Evolutionary conservation across 495 filamentous ascomycete genomes (phyloP).

Genomic region (Amphirosellinia nigrospora): DNA sequence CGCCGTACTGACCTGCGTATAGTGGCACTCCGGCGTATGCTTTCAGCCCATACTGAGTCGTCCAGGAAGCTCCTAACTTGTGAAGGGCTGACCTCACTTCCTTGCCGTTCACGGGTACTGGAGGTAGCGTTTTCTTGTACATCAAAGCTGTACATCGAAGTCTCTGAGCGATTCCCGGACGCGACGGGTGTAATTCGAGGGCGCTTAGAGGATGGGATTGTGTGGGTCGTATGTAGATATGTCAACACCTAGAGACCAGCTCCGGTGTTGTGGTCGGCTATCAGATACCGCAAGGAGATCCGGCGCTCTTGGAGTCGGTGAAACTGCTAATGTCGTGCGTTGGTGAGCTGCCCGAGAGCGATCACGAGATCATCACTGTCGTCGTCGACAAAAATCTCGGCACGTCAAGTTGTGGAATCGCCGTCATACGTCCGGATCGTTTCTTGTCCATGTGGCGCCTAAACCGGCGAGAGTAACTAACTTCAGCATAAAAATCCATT

Average conservation of each 20-base stretch:
- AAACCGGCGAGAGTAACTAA: conserved; percentile 76
- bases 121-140: conserved; percentile 37
- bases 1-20: conserved; percentile 60
- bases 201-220: conserved; percentile 51
- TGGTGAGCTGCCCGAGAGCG: conserved; percentile 31
- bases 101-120: conserved; percentile 57
- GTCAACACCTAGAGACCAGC: conserved; percentile 49
- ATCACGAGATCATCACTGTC: conserved; percentile 42
- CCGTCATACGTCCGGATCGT: conserved; percentile 73
- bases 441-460: conserved; percentile 71
- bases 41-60: conserved; percentile 90
- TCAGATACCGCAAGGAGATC: conserved; percentile 47
- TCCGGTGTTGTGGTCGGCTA: conserved; percentile 44
- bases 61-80: conserved; percentile 83
- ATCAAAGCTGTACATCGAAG: conserved; percentile 54
- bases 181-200: conserved; percentile 36
- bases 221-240: conserved; percentile 49
- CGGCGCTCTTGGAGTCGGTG: conserved; percentile 27
- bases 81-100: conserved; percentile 75
- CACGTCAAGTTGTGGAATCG: conserved; percentile 78
- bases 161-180: conserved; percentile 39
- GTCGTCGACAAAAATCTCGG: conserved; percentile 91
- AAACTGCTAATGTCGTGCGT: conserved; percentile 35
- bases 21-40: conserved; percentile 87
- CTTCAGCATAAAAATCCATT: conserved; percentile 15